Evolutionary conservation across 176 grass and related monocot genomes (phyloP), one percentile per base, ranked within the genome.

Genomic region (Elymus sibiricus): DNA sequence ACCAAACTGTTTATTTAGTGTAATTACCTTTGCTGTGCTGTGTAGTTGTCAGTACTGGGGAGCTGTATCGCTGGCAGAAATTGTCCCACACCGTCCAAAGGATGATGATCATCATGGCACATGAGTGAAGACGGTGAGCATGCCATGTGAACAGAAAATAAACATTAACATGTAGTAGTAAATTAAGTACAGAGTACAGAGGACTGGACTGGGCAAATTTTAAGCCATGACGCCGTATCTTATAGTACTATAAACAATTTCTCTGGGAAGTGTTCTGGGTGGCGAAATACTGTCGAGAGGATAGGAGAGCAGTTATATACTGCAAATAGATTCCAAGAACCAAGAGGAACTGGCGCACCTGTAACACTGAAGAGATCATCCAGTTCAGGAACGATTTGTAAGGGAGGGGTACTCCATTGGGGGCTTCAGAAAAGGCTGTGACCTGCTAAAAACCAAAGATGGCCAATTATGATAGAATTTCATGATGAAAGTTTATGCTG

Each of bases 71-170:
- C 71, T 90, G 94, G 62, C 85, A 93, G 81, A 86, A 87, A 76
- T 71, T 84, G 87, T 81, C 78, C 71, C 85, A 51, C 47, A 46
- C 76, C 51, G 76, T 2, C 84, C 70, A 24, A 83, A 82, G 71
- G 42, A 84, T 65, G 81, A 17, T 51, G 2, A 21, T 55, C 17
- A 91, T 80, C n/a, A 90, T 72, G 74, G 35, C 74, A 91, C 26
- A 44, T 38, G 77, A 90, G 79, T 89, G 83, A 78, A 86, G 77
- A 63, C 62, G 62, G 67, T 81, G 72, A 86, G 86, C 89, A 76
- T 80, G 90, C 87, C 79, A 88, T 90, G 91, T 86, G 82, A 90
- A 59, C 34, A 92, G 13, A 79, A 88, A 81, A 82, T 84, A 83
- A 53, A 84, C 34, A 83, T 59, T 71, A 88, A 82, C 39, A 11